Evolutionary conservation across 768 basidiomycete genomes (phyloP), one percentile per base, ranked within the genome.

Genomic region (Leccinum incarnatum): DNA sequence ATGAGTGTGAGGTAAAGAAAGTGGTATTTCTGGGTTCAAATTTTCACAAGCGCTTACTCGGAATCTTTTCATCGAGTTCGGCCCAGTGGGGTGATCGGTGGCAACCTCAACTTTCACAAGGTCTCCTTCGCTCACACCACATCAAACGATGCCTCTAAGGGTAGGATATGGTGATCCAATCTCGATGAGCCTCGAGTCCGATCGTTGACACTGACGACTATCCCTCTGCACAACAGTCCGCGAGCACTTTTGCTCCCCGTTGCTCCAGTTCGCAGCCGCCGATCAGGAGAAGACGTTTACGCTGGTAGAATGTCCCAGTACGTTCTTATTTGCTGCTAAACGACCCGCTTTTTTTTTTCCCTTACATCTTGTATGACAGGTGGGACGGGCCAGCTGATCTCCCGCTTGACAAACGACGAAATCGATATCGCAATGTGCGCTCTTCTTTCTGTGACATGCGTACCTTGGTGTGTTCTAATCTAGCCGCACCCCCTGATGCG

Each of bases 191-290:
- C 19, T 19, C 19, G 19, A 19, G 19, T 50, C 4, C 48, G 2
- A 34, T 9, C 25, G n/a, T 27, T 45, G 34, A n/a, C 14, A 46
- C 61, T 72, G 37, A 66, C 27, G 14, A 3, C 25, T 21, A 45
- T 42, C 30, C 14, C 10, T 5, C n/a, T 42, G 5, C 14, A 29
- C 3, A n/a, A 15, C 63, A 89, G 89, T 93, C 51, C 79, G 89
- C 32, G 91, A 93, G 69, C 95, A 97, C 72, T 98, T 98, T 75
- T 91, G 90, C 15, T 90, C 91, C 1, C 96, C 96, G 0, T 79
- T 99, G 15, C 83, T 98, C 2, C 95, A 96, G 69, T 92, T 88
- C 67, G 85, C 87, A 2, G 84, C 83, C 23, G 76, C 72, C 9
- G 91, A 96, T 65, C 76, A 80, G 21, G 84, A 82, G 5, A 76